Conservation (phyloP, 805 yeast species). For the Cyberlindnera galapagoensis region DNA sequence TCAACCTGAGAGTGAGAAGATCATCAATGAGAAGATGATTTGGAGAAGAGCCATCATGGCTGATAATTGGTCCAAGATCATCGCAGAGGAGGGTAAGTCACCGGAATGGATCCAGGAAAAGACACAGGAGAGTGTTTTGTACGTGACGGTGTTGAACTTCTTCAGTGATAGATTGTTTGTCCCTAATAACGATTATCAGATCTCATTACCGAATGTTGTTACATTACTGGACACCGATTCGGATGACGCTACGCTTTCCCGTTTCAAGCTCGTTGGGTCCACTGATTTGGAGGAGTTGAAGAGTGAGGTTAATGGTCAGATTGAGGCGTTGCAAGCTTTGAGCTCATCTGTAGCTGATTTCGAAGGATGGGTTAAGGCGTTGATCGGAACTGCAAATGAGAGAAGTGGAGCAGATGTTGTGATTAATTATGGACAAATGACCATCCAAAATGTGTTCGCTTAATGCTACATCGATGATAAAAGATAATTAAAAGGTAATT, state of each 20-base stretch:
- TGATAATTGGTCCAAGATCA: conserved; percentile 46
- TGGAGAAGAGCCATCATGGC: conserved; percentile 55
- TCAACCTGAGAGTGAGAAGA: conserved; percentile 25
- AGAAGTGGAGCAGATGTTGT: conserved; percentile 28
- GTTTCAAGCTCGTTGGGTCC: conserved; percentile 20
- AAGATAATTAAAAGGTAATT: no score
- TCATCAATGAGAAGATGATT: conserved; percentile 31
- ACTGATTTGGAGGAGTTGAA: conserved; percentile 20
- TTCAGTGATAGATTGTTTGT: conserved; percentile 29
- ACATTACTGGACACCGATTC: conserved; percentile 10
- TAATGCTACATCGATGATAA: no score
- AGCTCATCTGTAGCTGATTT: conserved; percentile 12
- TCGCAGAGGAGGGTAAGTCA: conserved; percentile 29
- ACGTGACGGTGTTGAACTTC: conserved; percentile 34
- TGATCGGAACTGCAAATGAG: conserved; percentile 32
- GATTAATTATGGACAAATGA: conserved; percentile 31
- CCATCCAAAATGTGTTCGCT: conserved; percentile 24
- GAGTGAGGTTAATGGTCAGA: conserved; percentile 18
- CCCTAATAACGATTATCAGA: conserved; percentile 15
- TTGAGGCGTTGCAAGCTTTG: conserved; percentile 16
- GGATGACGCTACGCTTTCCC: conserved; percentile 15
- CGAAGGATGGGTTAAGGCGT: conserved; percentile 26
- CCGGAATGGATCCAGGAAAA: conserved; percentile 35
- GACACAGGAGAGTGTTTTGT: conserved; percentile 37
- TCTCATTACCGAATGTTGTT: conserved; percentile 27